phyloP scores from a whole-genome alignment of 768 basidiomycete species.

The Amanita muscaria region DNA sequence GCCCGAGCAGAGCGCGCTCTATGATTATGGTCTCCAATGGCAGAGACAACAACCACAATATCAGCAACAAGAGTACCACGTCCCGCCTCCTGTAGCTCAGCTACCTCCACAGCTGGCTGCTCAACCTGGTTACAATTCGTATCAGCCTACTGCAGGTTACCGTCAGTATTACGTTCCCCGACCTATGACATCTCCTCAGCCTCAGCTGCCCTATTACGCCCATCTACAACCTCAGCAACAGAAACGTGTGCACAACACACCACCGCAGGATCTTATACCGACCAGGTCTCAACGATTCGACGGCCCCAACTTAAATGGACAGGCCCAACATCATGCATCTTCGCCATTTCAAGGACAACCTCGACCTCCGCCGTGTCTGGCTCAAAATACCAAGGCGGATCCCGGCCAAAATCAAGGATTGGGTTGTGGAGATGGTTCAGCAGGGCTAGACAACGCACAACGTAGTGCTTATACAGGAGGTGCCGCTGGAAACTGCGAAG shows the following conservation, averaged over 20 bases:
- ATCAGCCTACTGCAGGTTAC: too few species aligned
- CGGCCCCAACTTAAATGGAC: slow-evolving; percentile 51
- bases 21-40: slow-evolving; percentile 65
- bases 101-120: slow-evolving; percentile 45
- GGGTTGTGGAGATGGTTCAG: slow-evolving; percentile 30
- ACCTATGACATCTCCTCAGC: too few species aligned
- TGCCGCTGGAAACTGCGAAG: slow-evolving; percentile 32
- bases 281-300: slow-evolving; percentile 90
- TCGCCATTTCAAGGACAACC: slow-evolving; percentile 61
- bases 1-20: slow-evolving; percentile 78
- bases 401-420: slow-evolving; percentile 24
- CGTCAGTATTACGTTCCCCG: slow-evolving; percentile 64
- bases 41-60: slow-evolving; percentile 68
- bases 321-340: slow-evolving; percentile 36
- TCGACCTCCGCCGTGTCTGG: slow-evolving; percentile 46
- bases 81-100: slow-evolving; percentile 45
- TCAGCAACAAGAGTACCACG: slow-evolving; percentile 47
- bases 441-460: slow-evolving; percentile 27
- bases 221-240: too few species aligned
- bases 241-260: too few species aligned
- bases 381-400: slow-evolving; percentile 29
- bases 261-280: slow-evolving; percentile 82
- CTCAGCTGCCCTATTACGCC: too few species aligned
- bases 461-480: slow-evolving; percentile 5
- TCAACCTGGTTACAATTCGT: slow-evolving; percentile 63